Conservation (phyloP, 2,329 filamentous ascomycete species). For the Monosporascus sp. region DNA sequence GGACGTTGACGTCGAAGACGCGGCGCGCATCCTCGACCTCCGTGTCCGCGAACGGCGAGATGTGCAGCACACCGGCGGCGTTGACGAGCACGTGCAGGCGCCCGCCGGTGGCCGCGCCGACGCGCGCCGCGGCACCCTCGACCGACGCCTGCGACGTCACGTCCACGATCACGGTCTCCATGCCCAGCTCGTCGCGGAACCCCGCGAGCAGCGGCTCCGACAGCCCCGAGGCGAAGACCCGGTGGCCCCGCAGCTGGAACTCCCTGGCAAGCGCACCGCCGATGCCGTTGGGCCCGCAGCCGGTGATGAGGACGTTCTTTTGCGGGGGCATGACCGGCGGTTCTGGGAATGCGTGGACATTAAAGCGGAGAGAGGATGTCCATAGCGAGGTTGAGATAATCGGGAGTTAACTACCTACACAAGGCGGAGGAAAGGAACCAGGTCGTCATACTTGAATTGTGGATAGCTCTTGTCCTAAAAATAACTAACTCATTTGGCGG, state of each 20-base stretch:
- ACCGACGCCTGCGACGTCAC: constrained; percentile 19
- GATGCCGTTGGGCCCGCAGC: constrained; percentile 20
- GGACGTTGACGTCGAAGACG: constrained; percentile 15
- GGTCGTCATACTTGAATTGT: too few species aligned
- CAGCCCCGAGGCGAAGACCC: constrained; percentile 24
- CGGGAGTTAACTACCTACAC: too few species aligned
- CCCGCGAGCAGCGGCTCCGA: constrained; percentile 11
- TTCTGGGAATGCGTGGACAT: too few species aligned
- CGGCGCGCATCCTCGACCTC: constrained; percentile 8
- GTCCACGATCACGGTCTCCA: constrained; percentile 18
- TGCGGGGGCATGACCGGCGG: not conserved
- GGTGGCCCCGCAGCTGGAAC: constrained; percentile 23
- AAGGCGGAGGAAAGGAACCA: too few species aligned
- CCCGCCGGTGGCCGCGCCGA: constrained; percentile 11
- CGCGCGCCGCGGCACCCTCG: constrained; percentile 5
- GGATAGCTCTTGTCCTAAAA: too few species aligned
- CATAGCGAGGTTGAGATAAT: too few species aligned
- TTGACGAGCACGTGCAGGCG: constrained; percentile 20
- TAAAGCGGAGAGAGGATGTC: too few species aligned
- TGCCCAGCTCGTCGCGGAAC: constrained; percentile 10
- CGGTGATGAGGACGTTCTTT: constrained; percentile 23
- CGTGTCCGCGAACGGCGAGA: constrained; percentile 16
- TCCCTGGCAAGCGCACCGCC: constrained; percentile 20
- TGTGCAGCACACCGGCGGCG: constrained; percentile 16
- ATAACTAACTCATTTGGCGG: too few species aligned